Percentiles rank a stretch among this genome's conserved stretches.
These are phyloP conservation scores for Termitomyces sp. DNA, from an alignment of 768 basidiomycete species.

Conservation along the genomic window DNA sequence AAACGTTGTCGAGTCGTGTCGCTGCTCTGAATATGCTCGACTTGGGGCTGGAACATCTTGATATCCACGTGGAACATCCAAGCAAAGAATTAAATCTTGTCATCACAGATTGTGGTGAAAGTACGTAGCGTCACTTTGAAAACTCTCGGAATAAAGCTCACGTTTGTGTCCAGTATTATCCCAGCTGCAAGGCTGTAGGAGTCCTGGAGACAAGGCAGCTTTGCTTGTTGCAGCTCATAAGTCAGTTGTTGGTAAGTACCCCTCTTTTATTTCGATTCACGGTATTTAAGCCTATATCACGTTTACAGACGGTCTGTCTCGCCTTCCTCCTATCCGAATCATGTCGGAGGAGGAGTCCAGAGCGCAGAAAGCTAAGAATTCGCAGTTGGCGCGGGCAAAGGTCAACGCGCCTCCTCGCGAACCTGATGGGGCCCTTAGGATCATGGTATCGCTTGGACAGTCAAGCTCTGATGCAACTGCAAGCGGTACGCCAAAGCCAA, in stretches of 20 bases:
- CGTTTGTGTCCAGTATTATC: constrained; percentile 22
- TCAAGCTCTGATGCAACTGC: background rate
- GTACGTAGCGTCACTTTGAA: constrained; percentile 35
- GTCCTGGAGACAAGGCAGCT: constrained; percentile 75
- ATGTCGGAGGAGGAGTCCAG: constrained; percentile 52
- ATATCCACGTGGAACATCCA: constrained; percentile 65
- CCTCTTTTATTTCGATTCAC: background rate
- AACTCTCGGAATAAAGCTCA: background rate
- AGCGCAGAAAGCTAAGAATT: constrained; percentile 16
- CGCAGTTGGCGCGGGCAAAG: constrained; percentile 6
- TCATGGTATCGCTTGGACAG: constrained; percentile 10
- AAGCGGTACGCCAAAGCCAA: background rate
- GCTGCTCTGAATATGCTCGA: constrained; percentile 92
- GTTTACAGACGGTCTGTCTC: constrained; percentile 64
- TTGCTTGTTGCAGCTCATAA: constrained; percentile 83
- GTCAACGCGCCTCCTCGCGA: constrained; percentile 17
- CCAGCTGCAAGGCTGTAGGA: constrained; percentile 34
- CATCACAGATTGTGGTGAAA: constrained; percentile 69
- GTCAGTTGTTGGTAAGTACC: constrained; percentile 68
- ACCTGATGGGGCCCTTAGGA: constrained; percentile 13
- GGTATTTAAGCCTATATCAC: background rate
- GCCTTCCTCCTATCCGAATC: constrained; percentile 67
- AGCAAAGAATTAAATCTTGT: constrained; percentile 53
- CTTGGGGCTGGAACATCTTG: constrained; percentile 82
- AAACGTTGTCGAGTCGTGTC: constrained; percentile 81